Evolutionary conservation across 1,284 basidiomycete genomes (phyloP).

Genomic region (Cryptococcus amylolentus): DNA sequence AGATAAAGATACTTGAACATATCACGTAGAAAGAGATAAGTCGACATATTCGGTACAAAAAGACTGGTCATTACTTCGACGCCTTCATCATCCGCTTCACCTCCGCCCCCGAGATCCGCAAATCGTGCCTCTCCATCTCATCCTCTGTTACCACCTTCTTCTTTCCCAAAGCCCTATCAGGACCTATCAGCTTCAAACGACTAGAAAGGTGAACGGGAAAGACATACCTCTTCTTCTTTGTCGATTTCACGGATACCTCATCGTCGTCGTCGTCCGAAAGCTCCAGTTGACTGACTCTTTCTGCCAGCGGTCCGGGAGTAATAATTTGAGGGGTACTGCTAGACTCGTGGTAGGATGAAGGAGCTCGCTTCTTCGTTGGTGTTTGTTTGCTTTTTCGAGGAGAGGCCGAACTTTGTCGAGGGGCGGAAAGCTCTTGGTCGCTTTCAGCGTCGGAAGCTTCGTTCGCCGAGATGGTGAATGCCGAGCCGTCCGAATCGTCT

Average conservation of each 20-base stretch:
- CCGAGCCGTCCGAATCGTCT: constrained; percentile 16
- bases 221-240: constrained; percentile 53
- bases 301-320: constrained; percentile 21
- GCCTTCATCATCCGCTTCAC: constrained; percentile 40
- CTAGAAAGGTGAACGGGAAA: background rate
- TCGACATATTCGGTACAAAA: too few relatives aligned
- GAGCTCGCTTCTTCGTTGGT: background rate
- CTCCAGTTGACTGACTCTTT: constrained; percentile 22
- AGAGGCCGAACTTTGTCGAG: background rate
- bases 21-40: too few relatives aligned
- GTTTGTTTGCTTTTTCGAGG: too few relatives aligned
- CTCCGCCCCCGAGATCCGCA: constrained; percentile 28
- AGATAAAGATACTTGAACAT: too few relatives aligned
- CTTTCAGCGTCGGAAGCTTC: constrained; percentile 33
- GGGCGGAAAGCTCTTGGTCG: background rate
- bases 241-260: constrained; percentile 48
- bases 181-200: background rate
- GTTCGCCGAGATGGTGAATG: constrained; percentile 28
- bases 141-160: constrained; percentile 53
- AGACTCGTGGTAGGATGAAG: background rate
- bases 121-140: constrained; percentile 47
- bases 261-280: constrained; percentile 21
- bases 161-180: constrained; percentile 50
- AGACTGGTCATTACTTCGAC: background rate
- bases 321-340: too few relatives aligned